Conservation (phyloP, 345 rosid genomes). For the Dipteronia sinensis region DNA sequence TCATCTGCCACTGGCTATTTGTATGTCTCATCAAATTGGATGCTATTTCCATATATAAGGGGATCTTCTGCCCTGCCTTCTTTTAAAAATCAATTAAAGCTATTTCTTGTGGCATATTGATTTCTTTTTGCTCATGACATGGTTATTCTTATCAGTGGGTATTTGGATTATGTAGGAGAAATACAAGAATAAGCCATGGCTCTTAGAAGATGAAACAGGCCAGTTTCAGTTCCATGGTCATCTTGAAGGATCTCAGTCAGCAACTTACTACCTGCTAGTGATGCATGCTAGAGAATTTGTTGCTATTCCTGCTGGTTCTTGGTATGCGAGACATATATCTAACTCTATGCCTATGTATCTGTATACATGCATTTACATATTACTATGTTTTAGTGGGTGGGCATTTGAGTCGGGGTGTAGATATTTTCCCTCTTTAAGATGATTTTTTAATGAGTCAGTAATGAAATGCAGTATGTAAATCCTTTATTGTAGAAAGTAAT, state of each 20-base stretch:
- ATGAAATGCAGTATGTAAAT: conserved; percentile 1
- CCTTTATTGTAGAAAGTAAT: neutral
- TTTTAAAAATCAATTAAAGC: neutral
- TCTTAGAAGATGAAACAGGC: conserved; percentile 95
- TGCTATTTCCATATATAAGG: neutral
- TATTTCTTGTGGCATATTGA: neutral
- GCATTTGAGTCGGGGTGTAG: neutral
- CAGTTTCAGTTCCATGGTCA: conserved; percentile 90
- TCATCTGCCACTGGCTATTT: neutral
- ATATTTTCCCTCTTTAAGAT: neutral
- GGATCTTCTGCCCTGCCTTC: neutral
- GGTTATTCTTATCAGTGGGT: neutral
- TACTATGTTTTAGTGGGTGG: neutral
- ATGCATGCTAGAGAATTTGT: conserved; percentile 80
- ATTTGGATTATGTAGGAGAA: conserved; percentile 59
- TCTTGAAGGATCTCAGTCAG: conserved; percentile 96
- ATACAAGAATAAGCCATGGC: conserved; percentile 93
- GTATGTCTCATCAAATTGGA: neutral
- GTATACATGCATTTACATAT: neutral
- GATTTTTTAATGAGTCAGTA: neutral
- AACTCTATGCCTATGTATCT: neutral
- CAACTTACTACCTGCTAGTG: conserved; percentile 88
- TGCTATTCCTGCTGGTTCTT: conserved; percentile 96
- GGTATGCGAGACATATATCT: conserved; percentile 45
- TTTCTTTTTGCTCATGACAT: neutral